These are phyloP conservation scores for Spathaspora arborariae DNA, from an alignment of 805 yeast genomes.

Conservation along the genomic window DNA sequence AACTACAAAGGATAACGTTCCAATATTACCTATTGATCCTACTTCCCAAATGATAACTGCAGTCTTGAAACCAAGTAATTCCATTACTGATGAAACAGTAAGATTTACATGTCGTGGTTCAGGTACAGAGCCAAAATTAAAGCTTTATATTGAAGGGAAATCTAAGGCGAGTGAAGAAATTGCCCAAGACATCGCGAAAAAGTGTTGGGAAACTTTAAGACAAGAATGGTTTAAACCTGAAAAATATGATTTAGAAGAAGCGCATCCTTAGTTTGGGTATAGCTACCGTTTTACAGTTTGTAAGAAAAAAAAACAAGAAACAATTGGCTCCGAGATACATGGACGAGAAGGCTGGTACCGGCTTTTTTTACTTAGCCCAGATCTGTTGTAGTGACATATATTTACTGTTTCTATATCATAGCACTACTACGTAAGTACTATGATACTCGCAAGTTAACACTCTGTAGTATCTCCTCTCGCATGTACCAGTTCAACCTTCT, in stretches of 20 bases:
- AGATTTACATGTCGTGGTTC: constrained; percentile 89
- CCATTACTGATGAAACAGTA: constrained; percentile 24
- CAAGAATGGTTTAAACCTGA: constrained; percentile 70
- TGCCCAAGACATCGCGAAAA: constrained; percentile 51
- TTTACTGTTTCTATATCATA: too few relatives aligned
- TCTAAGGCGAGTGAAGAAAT: constrained; percentile 38
- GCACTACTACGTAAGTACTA: too few relatives aligned
- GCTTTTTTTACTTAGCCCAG: too few relatives aligned
- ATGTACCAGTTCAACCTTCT: too few relatives aligned
- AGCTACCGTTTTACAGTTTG: too few relatives aligned
- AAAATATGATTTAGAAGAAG: constrained; percentile 30
- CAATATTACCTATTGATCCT: constrained; percentile 67
- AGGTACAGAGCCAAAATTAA: constrained; percentile 94
- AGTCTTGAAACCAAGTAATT: constrained; percentile 24
- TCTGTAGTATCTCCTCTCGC: too few relatives aligned
- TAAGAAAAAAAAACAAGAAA: too few relatives aligned
- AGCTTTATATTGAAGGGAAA: constrained; percentile 82
- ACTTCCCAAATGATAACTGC: constrained; percentile 86
- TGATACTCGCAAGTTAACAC: too few relatives aligned
- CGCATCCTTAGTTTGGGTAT: background rate
- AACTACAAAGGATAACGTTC: constrained; percentile 50
- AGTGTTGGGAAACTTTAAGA: constrained; percentile 63
- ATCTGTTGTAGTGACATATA: too few relatives aligned
- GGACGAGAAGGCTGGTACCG: too few relatives aligned
- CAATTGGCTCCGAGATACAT: too few relatives aligned